Evolutionary conservation across 768 basidiomycete genomes (phyloP).

Genomic region (Phanerodontia chrysosporium): DNA sequence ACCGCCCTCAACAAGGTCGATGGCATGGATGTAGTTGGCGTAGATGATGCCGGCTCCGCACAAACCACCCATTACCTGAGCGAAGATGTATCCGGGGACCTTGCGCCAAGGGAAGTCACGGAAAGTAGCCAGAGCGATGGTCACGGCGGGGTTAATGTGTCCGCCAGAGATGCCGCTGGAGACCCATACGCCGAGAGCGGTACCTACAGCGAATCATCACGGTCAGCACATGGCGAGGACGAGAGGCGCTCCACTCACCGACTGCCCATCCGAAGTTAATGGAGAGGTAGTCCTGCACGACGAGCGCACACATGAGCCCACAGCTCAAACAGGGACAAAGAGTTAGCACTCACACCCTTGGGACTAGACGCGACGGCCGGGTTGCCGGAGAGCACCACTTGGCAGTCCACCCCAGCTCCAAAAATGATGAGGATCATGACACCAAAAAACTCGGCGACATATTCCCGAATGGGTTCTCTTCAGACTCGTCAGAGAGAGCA

Average conservation of each 20-base stretch:
- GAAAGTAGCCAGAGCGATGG: constrained; percentile 62
- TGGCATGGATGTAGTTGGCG: constrained; percentile 63
- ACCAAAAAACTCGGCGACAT: constrained; percentile 38
- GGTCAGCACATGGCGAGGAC: neutral
- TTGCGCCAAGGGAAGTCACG: constrained; percentile 79
- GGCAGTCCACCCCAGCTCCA: constrained; percentile 12
- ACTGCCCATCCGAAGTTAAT: constrained; percentile 54
- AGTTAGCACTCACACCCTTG: constrained; percentile 47
- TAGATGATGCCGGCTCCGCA: constrained; percentile 56
- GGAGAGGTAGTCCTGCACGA: constrained; percentile 40
- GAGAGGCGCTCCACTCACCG: constrained; percentile 26
- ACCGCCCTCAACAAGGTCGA: constrained; percentile 60
- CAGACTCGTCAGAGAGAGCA: neutral
- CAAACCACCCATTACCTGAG: constrained; percentile 59
- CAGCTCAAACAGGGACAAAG: neutral
- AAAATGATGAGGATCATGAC: constrained; percentile 17
- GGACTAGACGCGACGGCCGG: constrained; percentile 7
- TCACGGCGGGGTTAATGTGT: constrained; percentile 52
- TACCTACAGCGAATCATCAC: constrained; percentile 29
- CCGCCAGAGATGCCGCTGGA: constrained; percentile 66
- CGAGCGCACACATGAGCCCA: neutral
- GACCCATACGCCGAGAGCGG: constrained; percentile 66
- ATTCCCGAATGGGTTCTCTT: constrained; percentile 49
- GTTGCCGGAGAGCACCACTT: constrained; percentile 8
- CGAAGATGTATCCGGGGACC: constrained; percentile 64